Evolutionary conservation across 2,329 filamentous ascomycete species (phyloP).

Genomic region (Dactylonectria estremocensis): DNA sequence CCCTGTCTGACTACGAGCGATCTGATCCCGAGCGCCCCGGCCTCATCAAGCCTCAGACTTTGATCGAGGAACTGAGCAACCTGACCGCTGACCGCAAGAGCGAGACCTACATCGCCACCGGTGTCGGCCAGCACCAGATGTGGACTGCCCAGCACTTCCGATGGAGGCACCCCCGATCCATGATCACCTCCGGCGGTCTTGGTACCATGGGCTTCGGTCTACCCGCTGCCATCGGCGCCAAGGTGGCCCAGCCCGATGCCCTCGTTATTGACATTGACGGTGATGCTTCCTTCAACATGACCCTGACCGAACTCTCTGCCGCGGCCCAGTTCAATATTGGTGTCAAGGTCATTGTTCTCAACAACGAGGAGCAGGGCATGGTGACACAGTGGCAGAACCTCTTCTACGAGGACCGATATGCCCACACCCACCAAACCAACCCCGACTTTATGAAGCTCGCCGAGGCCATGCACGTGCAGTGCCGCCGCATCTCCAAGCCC

Average conservation of each 20-base stretch:
- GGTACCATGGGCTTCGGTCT: constrained; percentile 93
- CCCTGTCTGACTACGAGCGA: constrained; percentile 85
- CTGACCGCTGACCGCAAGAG: constrained; percentile 86
- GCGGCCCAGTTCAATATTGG: constrained; percentile 97
- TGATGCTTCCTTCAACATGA: constrained; percentile 99
- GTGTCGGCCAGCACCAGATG: constrained; percentile 99
- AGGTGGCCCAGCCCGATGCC: constrained; percentile 83
- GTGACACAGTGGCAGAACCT: constrained; percentile 98
- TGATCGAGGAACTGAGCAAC: constrained; percentile 92
- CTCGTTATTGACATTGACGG: constrained; percentile 97
- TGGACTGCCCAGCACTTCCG: constrained; percentile 98
- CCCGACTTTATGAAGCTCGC: constrained; percentile 96
- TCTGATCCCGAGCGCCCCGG: constrained; percentile 81
- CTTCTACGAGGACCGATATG: constrained; percentile 94
- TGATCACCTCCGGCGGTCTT: constrained; percentile 97
- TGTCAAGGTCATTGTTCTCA: constrained; percentile 93
- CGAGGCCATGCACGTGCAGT: constrained; percentile 91
- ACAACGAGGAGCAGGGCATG: constrained; percentile 99
- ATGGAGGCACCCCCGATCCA: constrained; percentile 91
- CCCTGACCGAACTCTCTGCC: constrained; percentile 92
- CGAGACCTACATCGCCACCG: constrained; percentile 89
- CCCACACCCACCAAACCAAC: constrained; percentile 94
- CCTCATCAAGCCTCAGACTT: constrained; percentile 92
- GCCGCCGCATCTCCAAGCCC: constrained; percentile 79
- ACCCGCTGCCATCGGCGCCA: constrained; percentile 94